Percentiles rank a stretch among this genome's conserved stretches.
Evolutionary conservation across 768 basidiomycete species (phyloP).

Genomic region (Boletus huronensis): DNA sequence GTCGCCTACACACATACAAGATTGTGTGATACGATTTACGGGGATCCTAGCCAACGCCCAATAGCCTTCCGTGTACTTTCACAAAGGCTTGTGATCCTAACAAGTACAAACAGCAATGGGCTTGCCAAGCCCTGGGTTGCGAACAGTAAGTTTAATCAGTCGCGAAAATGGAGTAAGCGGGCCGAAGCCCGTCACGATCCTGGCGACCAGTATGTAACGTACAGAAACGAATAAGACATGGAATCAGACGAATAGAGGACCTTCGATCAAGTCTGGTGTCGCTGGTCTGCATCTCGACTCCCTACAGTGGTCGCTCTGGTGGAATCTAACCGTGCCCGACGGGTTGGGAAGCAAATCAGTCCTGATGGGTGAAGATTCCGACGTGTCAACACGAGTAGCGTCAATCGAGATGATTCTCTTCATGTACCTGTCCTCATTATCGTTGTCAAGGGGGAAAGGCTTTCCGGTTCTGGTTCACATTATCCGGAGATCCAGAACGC

Average conservation of each 20-base stretch:
- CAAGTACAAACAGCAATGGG: background rate
- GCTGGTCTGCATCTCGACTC: background rate
- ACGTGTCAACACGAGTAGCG: background rate
- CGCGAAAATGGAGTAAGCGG: background rate
- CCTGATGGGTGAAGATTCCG: background rate
- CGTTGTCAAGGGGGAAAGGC: background rate
- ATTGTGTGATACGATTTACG: background rate
- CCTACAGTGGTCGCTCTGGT: background rate
- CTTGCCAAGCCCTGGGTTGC: no score
- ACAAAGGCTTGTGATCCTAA: slow-evolving; percentile 5
- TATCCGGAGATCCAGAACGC: background rate
- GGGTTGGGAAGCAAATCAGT: background rate
- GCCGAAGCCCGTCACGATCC: background rate
- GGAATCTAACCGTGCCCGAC: background rate
- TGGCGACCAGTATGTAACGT: no score
- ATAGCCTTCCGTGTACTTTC: background rate
- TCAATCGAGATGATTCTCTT: background rate
- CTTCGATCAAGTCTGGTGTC: background rate
- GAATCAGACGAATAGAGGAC: no score
- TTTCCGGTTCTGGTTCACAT: background rate
- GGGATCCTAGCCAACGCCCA: background rate
- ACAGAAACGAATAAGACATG: background rate
- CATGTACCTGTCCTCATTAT: background rate
- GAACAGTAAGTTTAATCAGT: no score
- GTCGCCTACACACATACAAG: background rate